Percentiles rank a stretch among this genome's conserved stretches.
phyloP scores from a whole-genome alignment of 2,329 filamentous ascomycete species.

The Grosmannia serpens region DNA sequence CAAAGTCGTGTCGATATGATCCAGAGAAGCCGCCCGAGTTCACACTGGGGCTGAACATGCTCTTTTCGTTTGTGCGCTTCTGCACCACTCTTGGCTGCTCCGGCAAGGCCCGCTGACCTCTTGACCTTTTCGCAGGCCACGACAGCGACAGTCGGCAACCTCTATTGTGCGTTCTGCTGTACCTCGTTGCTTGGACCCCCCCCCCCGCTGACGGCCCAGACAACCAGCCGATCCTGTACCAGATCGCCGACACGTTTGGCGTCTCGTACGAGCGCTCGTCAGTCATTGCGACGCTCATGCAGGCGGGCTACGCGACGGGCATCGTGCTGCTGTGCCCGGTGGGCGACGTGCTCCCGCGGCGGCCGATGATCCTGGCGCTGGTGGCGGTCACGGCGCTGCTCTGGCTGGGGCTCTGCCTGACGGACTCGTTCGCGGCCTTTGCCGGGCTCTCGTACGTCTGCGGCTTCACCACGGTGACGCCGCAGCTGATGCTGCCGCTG shows the following conservation, averaged over 20 bases:
- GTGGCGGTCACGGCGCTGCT: constrained; percentile 57
- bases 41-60: constrained; percentile 54
- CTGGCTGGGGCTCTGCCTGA: constrained; percentile 64
- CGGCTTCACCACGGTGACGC: constrained; percentile 70
- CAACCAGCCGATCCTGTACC: constrained; percentile 67
- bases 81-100: neutral
- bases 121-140: constrained; percentile 26
- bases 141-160: constrained; percentile 64
- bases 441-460: constrained; percentile 60
- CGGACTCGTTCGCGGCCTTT: constrained; percentile 52
- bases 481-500: constrained; percentile 67
- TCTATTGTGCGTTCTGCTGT: constrained; percentile 37
- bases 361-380: constrained; percentile 58
- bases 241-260: constrained; percentile 58
- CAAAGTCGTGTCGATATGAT: constrained; percentile 57
- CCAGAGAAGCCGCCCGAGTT: constrained; percentile 55
- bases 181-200: neutral
- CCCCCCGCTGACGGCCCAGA: constrained; percentile 20
- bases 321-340: constrained; percentile 65
- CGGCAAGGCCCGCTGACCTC: neutral
- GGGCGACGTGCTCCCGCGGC: constrained; percentile 56
- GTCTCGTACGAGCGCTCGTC: constrained; percentile 58
- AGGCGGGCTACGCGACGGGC: constrained; percentile 67
- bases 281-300: constrained; percentile 61
- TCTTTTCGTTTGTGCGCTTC: constrained; percentile 49